Evolutionary conservation across 176 grass and related monocot species (phyloP).

Genomic region (Oryza coarctata): DNA sequence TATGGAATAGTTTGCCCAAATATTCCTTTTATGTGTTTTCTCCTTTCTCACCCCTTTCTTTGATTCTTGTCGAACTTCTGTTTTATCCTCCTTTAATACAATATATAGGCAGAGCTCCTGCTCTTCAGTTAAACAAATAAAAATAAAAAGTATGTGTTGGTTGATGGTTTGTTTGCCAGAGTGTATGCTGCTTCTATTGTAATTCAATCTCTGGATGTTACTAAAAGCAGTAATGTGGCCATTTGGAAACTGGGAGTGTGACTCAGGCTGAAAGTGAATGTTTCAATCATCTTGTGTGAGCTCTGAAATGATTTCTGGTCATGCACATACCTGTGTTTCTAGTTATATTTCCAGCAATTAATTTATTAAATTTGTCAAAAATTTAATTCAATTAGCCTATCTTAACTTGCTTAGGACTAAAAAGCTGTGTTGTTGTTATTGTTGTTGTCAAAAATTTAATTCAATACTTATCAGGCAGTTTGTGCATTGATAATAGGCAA

Average conservation of each 20-base stretch:
- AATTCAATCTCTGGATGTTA: neutral
- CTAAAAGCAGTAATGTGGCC: neutral
- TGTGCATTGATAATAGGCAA: conserved; percentile 57
- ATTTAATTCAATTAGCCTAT: neutral
- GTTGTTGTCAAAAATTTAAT: neutral
- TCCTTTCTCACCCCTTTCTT: too few species aligned
- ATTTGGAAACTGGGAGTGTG: conserved; percentile 1
- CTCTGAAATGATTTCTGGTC: conserved; percentile 6
- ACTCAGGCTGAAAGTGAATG: neutral
- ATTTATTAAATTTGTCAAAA: neutral
- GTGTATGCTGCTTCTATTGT: conserved; percentile 5
- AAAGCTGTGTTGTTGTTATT: too few species aligned
- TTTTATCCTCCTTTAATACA: neutral
- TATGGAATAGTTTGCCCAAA: neutral
- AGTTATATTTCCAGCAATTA: neutral
- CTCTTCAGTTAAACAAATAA: neutral
- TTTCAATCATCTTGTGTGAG: neutral
- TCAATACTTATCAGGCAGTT: conserved; percentile 7
- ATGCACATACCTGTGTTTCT: neutral
- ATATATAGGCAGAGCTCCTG: neutral
- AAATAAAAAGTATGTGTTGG: neutral
- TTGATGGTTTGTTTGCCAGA: neutral
- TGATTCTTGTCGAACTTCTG: too few species aligned
- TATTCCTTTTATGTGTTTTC: neutral
- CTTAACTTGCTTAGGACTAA: too few species aligned